A percentile compares a stretch with the other conserved stretches of the same genome.
Conservation (phyloP, 805 yeast species). For the Kockiozyma suomiensis region DNA sequence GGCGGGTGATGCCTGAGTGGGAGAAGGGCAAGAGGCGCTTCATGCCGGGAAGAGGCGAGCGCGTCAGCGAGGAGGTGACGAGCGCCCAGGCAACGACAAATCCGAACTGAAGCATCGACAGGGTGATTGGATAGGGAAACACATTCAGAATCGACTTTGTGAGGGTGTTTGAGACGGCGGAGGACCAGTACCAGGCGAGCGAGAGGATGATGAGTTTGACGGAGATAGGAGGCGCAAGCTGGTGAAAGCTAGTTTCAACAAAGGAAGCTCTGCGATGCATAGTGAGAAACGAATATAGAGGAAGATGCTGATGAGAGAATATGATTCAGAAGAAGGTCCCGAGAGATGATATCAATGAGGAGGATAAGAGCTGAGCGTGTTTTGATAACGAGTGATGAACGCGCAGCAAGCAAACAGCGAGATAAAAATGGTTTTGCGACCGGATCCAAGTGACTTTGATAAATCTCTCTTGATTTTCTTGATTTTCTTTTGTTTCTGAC, state of each 20-base stretch:
- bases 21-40: constrained; percentile 40
- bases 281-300: background rate
- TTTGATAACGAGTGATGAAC: constrained; percentile 1
- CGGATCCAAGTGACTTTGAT: constrained; percentile 1
- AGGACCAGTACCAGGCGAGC: constrained; percentile 73
- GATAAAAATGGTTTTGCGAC: background rate
- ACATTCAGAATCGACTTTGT: constrained; percentile 72
- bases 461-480: too few species aligned
- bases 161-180: constrained; percentile 79
- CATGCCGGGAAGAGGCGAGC: constrained; percentile 43
- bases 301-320: background rate
- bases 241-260: constrained; percentile 37
- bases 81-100: constrained; percentile 61
- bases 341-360: background rate
- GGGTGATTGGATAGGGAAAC: constrained; percentile 80
- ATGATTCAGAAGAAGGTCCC: background rate
- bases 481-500: too few species aligned
- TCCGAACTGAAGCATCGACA: constrained; percentile 84
- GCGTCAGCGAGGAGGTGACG: constrained; percentile 22
- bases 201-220: constrained; percentile 61
- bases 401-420: background rate
- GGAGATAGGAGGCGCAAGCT: constrained; percentile 48
- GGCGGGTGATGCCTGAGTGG: constrained; percentile 42
- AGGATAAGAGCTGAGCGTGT: background rate
- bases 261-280: constrained; percentile 15